Evolutionary conservation across 768 basidiomycete species (phyloP), one percentile per base, ranked within the genome.

Genomic region (Tylopilus sp.): DNA sequence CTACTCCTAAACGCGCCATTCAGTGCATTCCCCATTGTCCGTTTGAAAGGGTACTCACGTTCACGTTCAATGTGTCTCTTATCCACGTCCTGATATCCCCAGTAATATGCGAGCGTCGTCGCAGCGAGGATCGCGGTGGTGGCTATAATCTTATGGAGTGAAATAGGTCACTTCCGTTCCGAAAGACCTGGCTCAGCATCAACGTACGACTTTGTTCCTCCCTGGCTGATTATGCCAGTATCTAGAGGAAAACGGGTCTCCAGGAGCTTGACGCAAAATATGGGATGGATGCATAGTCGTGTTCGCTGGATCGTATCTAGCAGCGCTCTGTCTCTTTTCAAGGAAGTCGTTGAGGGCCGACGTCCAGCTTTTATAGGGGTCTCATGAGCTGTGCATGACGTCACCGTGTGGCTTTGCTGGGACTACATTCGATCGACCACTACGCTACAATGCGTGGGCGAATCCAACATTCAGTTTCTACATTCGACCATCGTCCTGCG

Each of bases 41-140:
- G 13, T 29, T 37, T 16, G 1, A 12, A 6, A 13, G 14, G 6
- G 13, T 22, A 47, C 59, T 42, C 51, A 65, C 63, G 52, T 53
- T 64, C 71, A 50, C 68, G 58, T 30, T 53, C 56, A 17, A 8
- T 38, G 10, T 71, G 67, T 47, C 71, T 69, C 48, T 57, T 66
- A 9, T 71, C 70, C 42, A 71, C 60, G 28, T 63, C 71, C 25
- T 63, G 70, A 56, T 71, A 71, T 14, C 68, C 70, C 70, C 71
- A 72, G 28, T 71, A 71, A 54, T 71, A 72, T 31, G 67, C 69
- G 36, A 70, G 60, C 21, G 62, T 67, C 28, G 70, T 64, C 31
- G 63, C 58, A 10, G 63, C 67, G 21, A 71, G 6, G 31, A 71
- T n/a, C 25, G 58, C 60, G 1, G 62, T 62, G 9, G 63, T 59